Base-by-base conservation (phyloP, 2,329 filamentous ascomycete genomes). In the Neofusicoccum kwambonambiense region DNA sequence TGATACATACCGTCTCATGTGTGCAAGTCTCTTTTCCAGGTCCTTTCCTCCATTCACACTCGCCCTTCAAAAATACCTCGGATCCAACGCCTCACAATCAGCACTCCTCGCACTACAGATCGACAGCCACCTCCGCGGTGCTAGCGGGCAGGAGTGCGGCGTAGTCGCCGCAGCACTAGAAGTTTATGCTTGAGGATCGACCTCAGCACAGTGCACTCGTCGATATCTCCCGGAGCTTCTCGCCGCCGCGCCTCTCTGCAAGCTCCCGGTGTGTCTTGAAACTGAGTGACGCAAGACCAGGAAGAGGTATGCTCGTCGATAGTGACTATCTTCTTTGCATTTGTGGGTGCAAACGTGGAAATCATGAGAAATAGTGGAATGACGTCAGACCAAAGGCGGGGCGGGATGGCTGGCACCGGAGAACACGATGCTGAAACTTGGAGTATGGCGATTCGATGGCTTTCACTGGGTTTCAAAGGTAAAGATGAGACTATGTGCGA, bases 211-310 rank as follows among this genome's bases (percentile, higher is more conserved):
- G 22, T 19, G 15, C 22, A 64, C 47, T 9, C 37, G 44, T 1
- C 65, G 52, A 41, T 64, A 64, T 4, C 65, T 22, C 62, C 65
- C 65, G 64, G 34, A 35, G 31, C 45, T 56, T 47, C 4, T 64
- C 47, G 22, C 65, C 65, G 5, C 45, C 42, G 34, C 64, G 65
- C 62, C 37, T 47, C 15, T 39, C 37, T 3, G 65, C 65, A 2
- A 66, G 54, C n/a, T 66, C 45, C 9, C 51, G 22, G 15, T 61
- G 62, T 5, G 57, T 27, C 35, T 45, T 52, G 65, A 66, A 66
- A 13, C 62, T 66, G 2, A 57, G 19, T 4, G 62, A 45, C 11
- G 62, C 62, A 2, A 66, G 62, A 42, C 3, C 34, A 13, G 22
- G 17, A 1, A 13, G 11, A n/a, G 8, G 11, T 37, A 8, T 9